Evolutionary conservation across 176 grass and related monocot genomes (phyloP), one percentile per base, ranked within the genome.

Genomic region (Oryza nivara): DNA sequence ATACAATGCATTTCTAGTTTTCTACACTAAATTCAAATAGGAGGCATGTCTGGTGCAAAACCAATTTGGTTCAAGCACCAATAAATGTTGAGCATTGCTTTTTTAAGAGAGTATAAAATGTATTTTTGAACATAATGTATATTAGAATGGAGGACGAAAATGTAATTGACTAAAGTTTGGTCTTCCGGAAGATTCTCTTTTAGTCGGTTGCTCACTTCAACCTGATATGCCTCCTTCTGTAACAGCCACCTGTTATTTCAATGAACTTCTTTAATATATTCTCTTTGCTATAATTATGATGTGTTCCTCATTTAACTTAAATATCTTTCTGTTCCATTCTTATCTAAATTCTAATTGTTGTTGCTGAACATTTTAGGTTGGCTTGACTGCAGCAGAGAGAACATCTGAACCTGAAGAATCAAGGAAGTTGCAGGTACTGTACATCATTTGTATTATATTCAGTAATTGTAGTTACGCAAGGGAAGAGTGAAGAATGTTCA

Each of bases 391-490:
- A 72, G 78, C 89, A 87, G 96, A 99, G 86, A 94, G 84, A 88
- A 77, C 83, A 87, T 92, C 85, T 71, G 96, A 99, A 88, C 86
- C 96, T 61, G 93, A 99, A 72, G 93, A 99, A 43, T 85, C 91
- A 58, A 94, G 92, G 67, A 67, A 91, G 67, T 74, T 99, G 77
- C 88, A 93, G 91, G 94, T 95, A 84, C 67, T 54, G 30, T 76
- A 65, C 49, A 75, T 51, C 43, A 78, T 82, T 64, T 85, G 11
- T 8, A 45, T 69, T 76, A 68, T 69, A 46, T 47, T 86, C 36
- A 28, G 46, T 63, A 82, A 86, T 14, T 58, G 35, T 51, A 82
- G 77, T 19, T 58, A 35, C 34, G 43, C 4, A 85, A 32, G 58
- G 26, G 66, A 66, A 65, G 44, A 22, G 6, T 47, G 25, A 67